phyloP scores from a whole-genome alignment of 1,139 yeast genomes.

The Hansenula lynferdii region DNA sequence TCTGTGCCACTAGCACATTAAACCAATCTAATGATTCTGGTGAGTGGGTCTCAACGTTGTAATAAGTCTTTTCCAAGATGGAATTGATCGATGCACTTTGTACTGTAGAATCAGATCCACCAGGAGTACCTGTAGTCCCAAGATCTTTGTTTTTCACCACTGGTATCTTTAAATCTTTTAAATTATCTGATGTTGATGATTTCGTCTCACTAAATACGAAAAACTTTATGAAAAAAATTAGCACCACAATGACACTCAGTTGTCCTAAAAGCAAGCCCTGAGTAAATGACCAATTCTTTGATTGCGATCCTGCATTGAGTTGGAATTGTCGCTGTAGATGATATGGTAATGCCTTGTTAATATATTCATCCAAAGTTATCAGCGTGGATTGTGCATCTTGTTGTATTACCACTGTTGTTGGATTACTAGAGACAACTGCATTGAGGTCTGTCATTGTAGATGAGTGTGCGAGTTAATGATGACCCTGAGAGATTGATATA shows the following conservation, averaged over 20 bases:
- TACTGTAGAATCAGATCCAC: slow-evolving; percentile 26
- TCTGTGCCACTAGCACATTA: slow-evolving; percentile 88
- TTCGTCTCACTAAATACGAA: slow-evolving; percentile 80
- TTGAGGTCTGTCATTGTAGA: neutral
- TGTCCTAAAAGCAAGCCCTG: slow-evolving; percentile 84
- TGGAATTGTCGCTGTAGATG: slow-evolving; percentile 28
- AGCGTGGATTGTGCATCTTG: slow-evolving; percentile 22
- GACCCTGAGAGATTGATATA: no score
- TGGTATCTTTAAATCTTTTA: slow-evolving; percentile 24
- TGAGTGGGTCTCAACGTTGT: slow-evolving; percentile 81
- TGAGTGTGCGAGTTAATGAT: no score
- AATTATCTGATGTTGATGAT: slow-evolving; percentile 29
- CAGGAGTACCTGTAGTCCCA: slow-evolving; percentile 19
- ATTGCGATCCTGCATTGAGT: slow-evolving; percentile 11
- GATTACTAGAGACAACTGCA: neutral
- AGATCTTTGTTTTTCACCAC: slow-evolving; percentile 16
- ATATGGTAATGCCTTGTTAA: slow-evolving; percentile 27
- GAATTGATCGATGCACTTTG: slow-evolving; percentile 28
- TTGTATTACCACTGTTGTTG: slow-evolving; percentile 18
- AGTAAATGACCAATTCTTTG: slow-evolving; percentile 55
- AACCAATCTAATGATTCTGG: slow-evolving; percentile 97
- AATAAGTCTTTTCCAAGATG: slow-evolving; percentile 85
- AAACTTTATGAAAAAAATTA: slow-evolving; percentile 74
- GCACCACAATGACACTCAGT: slow-evolving; percentile 70
- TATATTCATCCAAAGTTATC: slow-evolving; percentile 30